Evolutionary conservation across 1,139 yeast species (phyloP), one percentile per base, ranked within the genome.

Genomic region (Kurtzmaniella natalensis): DNA sequence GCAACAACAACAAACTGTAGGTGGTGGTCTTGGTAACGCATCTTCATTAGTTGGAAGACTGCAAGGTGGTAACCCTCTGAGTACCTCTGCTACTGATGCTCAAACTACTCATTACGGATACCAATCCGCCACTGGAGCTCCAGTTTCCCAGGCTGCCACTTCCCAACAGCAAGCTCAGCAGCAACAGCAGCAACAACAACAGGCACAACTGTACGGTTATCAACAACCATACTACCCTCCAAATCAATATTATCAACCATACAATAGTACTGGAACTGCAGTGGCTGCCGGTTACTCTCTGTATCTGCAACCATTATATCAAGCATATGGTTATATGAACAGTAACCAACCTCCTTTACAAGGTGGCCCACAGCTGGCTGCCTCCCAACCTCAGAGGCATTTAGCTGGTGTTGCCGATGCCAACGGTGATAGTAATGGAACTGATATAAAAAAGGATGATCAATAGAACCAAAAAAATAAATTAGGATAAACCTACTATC

Each of bases 241-340:
- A 30, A 47, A 45, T 35, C 57, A 50, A 40, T 50, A 50, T 35
- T 53, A 52, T 31, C 48, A 45, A 23, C 46, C 51, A 19, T 48
- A 49, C 40, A 48, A 50, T 38, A 10, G 14, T 7, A 16, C 26
- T 5, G 26, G 26, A 3, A 11, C 26, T 23, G 55, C 51, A 5
- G 43, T 39, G 25, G 39, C 44, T 25, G 47, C 44, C 38, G 49
- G 50, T 35, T 35, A 35, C 29, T 50, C 57, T 31, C 41, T 48
- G n/a, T 55, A 56, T 32, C 44, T 46, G 21, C 61, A 55, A 42
- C 57, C 56, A 15, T 39, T 50, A 34, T 55, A 55, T 38, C 50
- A 47, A 14, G 38, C 44, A 14, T 52, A 52, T 31, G 48, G 53
- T n/a, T 51, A 44, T 24, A 16, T 23, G 24, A 21, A 21, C 11